Base-by-base conservation (phyloP, 768 basidiomycete species). In the Panaeolus papilionaceus region DNA sequence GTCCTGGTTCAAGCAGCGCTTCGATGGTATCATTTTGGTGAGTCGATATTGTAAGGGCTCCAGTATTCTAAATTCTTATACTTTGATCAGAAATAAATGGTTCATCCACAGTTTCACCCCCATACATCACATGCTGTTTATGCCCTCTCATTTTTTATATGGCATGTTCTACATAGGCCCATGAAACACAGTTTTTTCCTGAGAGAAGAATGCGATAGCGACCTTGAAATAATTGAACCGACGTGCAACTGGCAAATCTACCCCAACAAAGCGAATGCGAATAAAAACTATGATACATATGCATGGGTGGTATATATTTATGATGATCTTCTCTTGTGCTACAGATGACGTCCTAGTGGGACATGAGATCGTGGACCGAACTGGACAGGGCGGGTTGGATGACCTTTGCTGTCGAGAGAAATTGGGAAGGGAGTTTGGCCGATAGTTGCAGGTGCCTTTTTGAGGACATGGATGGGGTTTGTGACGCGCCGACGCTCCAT, bases 1-100 rank as follows among this genome's bases (percentile, higher is more conserved):
- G 92, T 83, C 91, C 71, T 99, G 97, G 97, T 99, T 96, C 95
- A 99, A 98, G 89, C 94, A 96, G 84, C 88, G 96, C 75, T 98
- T 97, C 87, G 96, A 98, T 80, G 96, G 95, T 84, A 96, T 97
- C 80, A 96, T 98, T 83, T 82, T 94, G 80, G 93, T 95, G 76
- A 72, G 92, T 84, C 44, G 12, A 65, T 63, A 33, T 58, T 37
- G 54, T 58, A 58, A 28, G 14, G 14, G 33, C 62, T 16, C 20
- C 28, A 37, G 40, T 69, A 38, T 68, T 51, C 20, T 20, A 37
- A 37, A 37, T 39, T 62, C 45, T 62, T 67, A 70, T 70, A 66
- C 54, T 58, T 62, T 63, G 61, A 28, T 70, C 37, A 81, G 78
- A 80, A 80, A 80, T 80, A 80, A 78, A 77, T 63, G 33, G 18